Conservation (phyloP, 2,329 filamentous ascomycete species). For the Arthrobotrys conoides region DNA sequence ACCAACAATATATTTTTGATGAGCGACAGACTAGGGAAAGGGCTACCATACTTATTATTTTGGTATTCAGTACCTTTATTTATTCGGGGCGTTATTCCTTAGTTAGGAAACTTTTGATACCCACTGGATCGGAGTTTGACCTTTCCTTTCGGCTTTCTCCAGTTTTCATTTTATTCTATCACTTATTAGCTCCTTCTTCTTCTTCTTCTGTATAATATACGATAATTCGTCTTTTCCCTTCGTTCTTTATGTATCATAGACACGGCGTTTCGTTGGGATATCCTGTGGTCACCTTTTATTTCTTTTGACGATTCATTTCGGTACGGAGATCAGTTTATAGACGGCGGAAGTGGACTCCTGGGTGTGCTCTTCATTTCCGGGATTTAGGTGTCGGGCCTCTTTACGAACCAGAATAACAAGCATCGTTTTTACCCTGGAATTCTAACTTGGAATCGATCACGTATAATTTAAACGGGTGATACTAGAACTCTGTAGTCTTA, state of each 20-base stretch:
- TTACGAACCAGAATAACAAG: conserved; percentile 5
- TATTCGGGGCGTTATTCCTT: conserved; percentile 12
- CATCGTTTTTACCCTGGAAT: neutral
- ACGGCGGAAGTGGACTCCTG: conserved; percentile 14
- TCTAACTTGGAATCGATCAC: neutral
- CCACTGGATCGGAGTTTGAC: conserved; percentile 8
- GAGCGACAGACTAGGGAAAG: neutral
- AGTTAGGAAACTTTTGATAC: conserved; percentile 8
- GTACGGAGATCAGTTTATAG: conserved; percentile 24
- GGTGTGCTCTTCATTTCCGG: neutral
- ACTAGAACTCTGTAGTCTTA: neutral
- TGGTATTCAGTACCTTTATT: neutral
- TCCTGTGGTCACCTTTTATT: conserved; percentile 19
- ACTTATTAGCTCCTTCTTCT: neutral
- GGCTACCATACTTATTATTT: neutral
- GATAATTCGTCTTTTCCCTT: conserved; percentile 19
- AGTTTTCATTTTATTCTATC: conserved; percentile 5
- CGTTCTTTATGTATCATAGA: conserved; percentile 56
- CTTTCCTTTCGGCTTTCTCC: conserved; percentile 2
- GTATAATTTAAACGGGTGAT: too few relatives aligned
- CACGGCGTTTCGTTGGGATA: conserved; percentile 33
- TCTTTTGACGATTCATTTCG: conserved; percentile 2
- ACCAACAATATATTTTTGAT: neutral
- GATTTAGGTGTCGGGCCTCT: conserved; percentile 17
- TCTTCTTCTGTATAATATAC: conserved; percentile 30